Percentiles rank a stretch among this genome's conserved stretches.
phyloP scores from a whole-genome alignment of 306 rosid genomes.

The Medicago arabica region DNA sequence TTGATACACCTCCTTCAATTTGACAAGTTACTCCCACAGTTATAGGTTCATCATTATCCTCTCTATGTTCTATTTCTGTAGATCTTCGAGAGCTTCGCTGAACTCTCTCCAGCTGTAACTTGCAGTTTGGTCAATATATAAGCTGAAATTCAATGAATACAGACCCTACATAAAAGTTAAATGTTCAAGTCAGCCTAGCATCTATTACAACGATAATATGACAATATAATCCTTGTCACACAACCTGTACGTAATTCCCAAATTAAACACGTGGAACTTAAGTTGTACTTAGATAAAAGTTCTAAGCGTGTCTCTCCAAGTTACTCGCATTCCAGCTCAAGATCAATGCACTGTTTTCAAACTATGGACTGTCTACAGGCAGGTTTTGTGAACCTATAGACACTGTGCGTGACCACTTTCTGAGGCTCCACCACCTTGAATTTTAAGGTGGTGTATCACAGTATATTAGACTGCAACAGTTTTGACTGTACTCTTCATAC shows the following conservation, averaged over 20 bases:
- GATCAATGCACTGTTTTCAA: not conserved
- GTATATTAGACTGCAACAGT: no score
- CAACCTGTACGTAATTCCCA: conserved; percentile 6
- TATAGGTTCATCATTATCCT: not conserved
- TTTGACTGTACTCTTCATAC: no score
- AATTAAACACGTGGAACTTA: not conserved
- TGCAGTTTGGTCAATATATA: not conserved
- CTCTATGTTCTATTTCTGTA: not conserved
- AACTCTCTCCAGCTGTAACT: not conserved
- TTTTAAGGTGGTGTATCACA: no score
- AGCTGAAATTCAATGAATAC: not conserved
- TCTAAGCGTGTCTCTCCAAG: not conserved
- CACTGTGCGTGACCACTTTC: conserved; percentile 7
- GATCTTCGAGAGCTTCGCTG: not conserved
- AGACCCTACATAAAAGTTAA: not conserved
- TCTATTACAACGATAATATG: not conserved
- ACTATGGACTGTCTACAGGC: conserved; percentile 1
- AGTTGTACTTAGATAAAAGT: not conserved
- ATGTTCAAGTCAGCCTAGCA: not conserved
- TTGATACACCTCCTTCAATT: conserved; percentile 1
- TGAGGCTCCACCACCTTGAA: no score
- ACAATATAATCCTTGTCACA: not conserved
- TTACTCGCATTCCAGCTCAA: not conserved
- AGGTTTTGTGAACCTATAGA: not conserved
- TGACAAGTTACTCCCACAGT: conserved; percentile 32